Evolutionary conservation across 1,139 yeast genomes (phyloP).

Genomic region (Geotrichum aggregatum): DNA sequence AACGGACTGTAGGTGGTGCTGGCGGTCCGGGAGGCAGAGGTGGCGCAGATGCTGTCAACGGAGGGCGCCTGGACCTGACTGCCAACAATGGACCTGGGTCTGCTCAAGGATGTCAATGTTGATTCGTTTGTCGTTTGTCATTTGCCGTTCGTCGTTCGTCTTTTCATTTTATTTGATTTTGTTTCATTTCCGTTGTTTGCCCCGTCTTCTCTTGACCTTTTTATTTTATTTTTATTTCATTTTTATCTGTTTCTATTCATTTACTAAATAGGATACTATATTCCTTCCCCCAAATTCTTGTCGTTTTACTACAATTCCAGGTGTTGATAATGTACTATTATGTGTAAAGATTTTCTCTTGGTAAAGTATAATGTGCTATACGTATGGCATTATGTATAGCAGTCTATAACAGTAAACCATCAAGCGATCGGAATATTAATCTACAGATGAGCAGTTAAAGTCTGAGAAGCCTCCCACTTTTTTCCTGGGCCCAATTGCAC

Average conservation of each 20-base stretch:
- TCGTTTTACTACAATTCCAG: no score
- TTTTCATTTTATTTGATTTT: no score
- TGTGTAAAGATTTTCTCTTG: no score
- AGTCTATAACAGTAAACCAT: no score
- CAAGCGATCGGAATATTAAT: no score
- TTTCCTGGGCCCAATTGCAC: slow-evolving; percentile 59
- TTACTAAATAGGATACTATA: not conserved
- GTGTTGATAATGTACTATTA: no score
- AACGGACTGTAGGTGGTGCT: slow-evolving; percentile 1
- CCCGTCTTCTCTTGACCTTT: no score
- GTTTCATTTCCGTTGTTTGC: not conserved
- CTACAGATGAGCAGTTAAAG: slow-evolving; percentile 4
- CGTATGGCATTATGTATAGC: no score
- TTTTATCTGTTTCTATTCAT: not conserved
- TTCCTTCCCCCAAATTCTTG: not conserved
- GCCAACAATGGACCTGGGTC: slow-evolving; percentile 3
- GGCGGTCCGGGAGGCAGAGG: slow-evolving; percentile 4
- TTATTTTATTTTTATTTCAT: not conserved
- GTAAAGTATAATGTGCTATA: no score
- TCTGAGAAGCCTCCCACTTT: slow-evolving; percentile 68
- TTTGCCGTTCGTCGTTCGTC: no score
- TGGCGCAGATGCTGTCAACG: slow-evolving; percentile 7
- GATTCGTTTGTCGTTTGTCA: not conserved
- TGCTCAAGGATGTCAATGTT: slow-evolving; percentile 7
- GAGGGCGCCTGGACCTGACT: slow-evolving; percentile 20